Evolutionary conservation across 2,329 filamentous ascomycete species (phyloP), one percentile per base, ranked within the genome.

Genomic region (Diaporthe vaccinii): DNA sequence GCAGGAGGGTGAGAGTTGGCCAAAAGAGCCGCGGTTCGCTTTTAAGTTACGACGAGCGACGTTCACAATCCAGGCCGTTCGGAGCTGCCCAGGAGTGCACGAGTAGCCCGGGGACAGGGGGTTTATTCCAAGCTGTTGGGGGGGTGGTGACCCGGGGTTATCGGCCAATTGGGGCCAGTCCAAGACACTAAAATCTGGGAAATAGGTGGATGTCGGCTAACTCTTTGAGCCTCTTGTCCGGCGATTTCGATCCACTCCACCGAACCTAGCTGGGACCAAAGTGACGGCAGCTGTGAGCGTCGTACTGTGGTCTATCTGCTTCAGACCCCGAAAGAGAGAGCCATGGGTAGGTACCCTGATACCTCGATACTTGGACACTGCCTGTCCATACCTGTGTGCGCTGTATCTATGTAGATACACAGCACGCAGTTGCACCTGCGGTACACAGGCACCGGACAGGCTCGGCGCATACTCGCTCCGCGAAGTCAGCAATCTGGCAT

Each of bases 1-100:
- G 46, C 55, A 53, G 28, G 46, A 51, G 39, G 34, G 57, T 53
- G 57, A 55, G 41, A 62, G 57, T 72, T 62, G 57, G 65, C 53
- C 57, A 65, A 62, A 65, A 73, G 59, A 73, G 58, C 70, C 70
- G 70, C 70, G 58, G 70, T 55, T 62, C 46, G 70, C 70, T 73
- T 73, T 73, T 73, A 65, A 73, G 58, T 65, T 65, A 55, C 46
- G 34, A 65, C 58, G 70, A 69, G 49, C 65, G 34, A 55, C 49
- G n/a, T 69, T 69, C 65, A 55, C 49, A 69, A 69, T 46, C 51
- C 58, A 44, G 44, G 34, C 41, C n/a, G 44, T 41, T 53, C 58
- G 70, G 70, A 65, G 70, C 70, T 72, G 70, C 55, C 55, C 25
- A 61, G 55, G 55, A 44, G 46, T 31, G 70, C 44, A 44, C 58